Conservation (phyloP, 2,329 filamentous ascomycete genomes). For the Xylogone sp. region DNA sequence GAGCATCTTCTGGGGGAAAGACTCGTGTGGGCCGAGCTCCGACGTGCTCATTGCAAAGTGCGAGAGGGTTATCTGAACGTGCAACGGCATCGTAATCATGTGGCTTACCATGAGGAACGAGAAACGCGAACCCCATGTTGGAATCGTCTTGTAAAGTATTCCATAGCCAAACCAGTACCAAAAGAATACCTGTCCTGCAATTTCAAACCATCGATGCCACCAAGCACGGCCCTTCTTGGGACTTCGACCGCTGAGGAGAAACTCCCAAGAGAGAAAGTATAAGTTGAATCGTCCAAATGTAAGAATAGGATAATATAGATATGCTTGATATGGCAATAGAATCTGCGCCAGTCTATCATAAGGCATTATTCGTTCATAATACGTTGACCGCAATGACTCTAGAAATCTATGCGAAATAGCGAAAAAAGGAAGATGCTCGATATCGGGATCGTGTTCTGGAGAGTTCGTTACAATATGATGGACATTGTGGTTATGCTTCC, state of each 20-base stretch:
- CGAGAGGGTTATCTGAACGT: constrained; percentile 86
- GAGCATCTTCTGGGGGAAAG: constrained; percentile 86
- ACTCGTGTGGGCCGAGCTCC: constrained; percentile 78
- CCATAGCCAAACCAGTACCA: constrained; percentile 85
- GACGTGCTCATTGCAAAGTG: constrained; percentile 93
- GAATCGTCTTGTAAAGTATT: constrained; percentile 71
- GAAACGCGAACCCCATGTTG: constrained; percentile 64
- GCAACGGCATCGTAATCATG: constrained; percentile 74
- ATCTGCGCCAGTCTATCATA: constrained; percentile 73
- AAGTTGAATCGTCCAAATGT: constrained; percentile 83
- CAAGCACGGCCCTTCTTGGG: constrained; percentile 72
- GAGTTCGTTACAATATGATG: constrained; percentile 96
- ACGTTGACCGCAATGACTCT: constrained; percentile 68
- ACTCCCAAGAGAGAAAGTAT: constrained; percentile 77
- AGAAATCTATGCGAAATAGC: constrained; percentile 82
- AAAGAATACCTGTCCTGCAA: constrained; percentile 73
- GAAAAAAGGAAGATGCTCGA: constrained; percentile 86
- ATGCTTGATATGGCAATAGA: constrained; percentile 70
- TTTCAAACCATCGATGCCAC: constrained; percentile 82
- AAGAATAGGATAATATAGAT: constrained; percentile 79
- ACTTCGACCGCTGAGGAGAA: constrained; percentile 65
- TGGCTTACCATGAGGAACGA: constrained; percentile 78
- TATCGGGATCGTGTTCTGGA: constrained; percentile 93
- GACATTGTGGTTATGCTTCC: constrained; percentile 95
- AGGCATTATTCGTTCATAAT: constrained; percentile 76